Evolutionary conservation across 1,284 basidiomycete species (phyloP).

Genomic region (Austropuccinia psidii): DNA sequence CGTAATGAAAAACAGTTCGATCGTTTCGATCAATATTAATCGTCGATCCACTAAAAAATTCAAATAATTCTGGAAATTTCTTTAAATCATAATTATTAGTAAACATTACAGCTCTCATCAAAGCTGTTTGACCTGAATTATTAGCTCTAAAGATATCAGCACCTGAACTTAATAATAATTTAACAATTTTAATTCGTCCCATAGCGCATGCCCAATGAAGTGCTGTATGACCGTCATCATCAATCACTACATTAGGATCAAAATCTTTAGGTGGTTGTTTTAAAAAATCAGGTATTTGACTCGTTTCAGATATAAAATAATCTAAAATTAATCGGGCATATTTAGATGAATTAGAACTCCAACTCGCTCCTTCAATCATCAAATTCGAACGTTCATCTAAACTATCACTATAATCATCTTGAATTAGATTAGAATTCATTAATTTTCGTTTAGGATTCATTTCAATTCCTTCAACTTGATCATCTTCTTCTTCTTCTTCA

Average conservation of each 20-base stretch:
- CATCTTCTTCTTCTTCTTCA: slow-evolving; percentile 22
- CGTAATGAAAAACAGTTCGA: slow-evolving; percentile 97
- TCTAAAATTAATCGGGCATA: slow-evolving; percentile 96
- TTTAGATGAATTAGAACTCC: slow-evolving; percentile 49
- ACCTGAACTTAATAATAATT: slow-evolving; percentile 83
- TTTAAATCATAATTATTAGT: slow-evolving; percentile 99
- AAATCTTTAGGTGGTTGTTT: slow-evolving; percentile 84
- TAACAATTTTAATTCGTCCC: slow-evolving; percentile 94
- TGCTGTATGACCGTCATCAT: slow-evolving; percentile 96
- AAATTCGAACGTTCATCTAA: slow-evolving; percentile 46
- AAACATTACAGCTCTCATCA: slow-evolving; percentile 99
- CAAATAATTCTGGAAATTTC: slow-evolving; percentile 97
- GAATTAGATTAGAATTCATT: slow-evolving; percentile 38
- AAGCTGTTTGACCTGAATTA: slow-evolving; percentile 87
- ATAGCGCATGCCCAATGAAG: slow-evolving; percentile 99
- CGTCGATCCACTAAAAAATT: slow-evolving; percentile 89
- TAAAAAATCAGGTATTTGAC: slow-evolving; percentile 80
- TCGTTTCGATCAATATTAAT: slow-evolving; percentile 98
- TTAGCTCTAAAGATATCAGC: slow-evolving; percentile 98
- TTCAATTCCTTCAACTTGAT: slow-evolving; percentile 37
- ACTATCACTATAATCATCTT: slow-evolving; percentile 42
- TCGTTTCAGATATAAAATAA: slow-evolving; percentile 97
- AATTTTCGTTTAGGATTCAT: slow-evolving; percentile 41
- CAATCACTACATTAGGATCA: slow-evolving; percentile 92
- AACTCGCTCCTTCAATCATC: slow-evolving; percentile 44